These are phyloP conservation scores for Saccharomycopsis amapae DNA, from an alignment of 805 yeast species.

Conservation along the genomic window DNA sequence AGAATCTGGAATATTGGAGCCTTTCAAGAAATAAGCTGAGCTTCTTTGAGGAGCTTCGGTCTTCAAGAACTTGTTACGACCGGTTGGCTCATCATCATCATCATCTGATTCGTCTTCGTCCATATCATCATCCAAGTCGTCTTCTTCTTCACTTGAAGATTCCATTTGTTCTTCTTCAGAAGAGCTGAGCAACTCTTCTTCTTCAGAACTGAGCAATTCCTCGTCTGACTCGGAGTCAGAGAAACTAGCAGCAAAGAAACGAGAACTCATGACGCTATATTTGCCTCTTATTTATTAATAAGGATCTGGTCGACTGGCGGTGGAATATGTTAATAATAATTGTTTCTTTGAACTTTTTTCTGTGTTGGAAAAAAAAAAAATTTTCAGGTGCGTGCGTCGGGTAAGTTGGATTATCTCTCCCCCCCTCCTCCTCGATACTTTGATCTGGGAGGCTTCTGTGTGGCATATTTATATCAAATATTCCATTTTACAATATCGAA, in stretches of 20 bases:
- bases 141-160: constrained; percentile 25
- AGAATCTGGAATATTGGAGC: constrained; percentile 31
- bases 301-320: too few species aligned
- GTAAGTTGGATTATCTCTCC: too few species aligned
- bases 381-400: too few species aligned
- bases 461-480: too few species aligned
- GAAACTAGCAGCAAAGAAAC: constrained; percentile 66
- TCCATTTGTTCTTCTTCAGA: constrained; percentile 32
- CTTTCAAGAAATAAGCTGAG: constrained; percentile 24
- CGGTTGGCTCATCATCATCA: constrained; percentile 28
- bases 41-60: constrained; percentile 14
- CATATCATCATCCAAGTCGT: constrained; percentile 32
- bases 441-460: too few species aligned
- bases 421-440: too few species aligned
- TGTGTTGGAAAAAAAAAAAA: too few species aligned
- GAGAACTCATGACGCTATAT: constrained; percentile 50
- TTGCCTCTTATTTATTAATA: too few species aligned
- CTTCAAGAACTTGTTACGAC: constrained; percentile 27
- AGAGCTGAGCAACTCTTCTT: constrained; percentile 37
- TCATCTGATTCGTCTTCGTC: constrained; percentile 28
- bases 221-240: constrained; percentile 35
- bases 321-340: too few species aligned
- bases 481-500: too few species aligned
- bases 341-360: too few species aligned
- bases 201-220: constrained; percentile 30